Base-by-base conservation (phyloP, 1,284 basidiomycete genomes). In the Malassezia caprae region DNA sequence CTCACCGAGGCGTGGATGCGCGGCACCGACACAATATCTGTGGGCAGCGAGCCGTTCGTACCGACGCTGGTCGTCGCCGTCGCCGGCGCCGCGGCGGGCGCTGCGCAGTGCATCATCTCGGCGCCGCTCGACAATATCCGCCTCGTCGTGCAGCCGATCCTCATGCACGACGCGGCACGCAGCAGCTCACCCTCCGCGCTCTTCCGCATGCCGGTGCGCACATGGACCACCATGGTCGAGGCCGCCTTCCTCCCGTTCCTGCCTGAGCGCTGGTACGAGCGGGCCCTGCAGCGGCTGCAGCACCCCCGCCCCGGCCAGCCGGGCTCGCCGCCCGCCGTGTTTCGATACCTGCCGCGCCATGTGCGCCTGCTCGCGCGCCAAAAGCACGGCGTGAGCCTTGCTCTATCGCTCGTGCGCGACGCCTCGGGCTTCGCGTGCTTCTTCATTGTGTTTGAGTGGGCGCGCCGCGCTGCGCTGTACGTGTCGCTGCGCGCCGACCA, bases 71-170 rank as follows among this genome's bases (percentile, higher is more conserved):
- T 72, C 48, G 71, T 73, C 6, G 59, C 63, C 2, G 53, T 59
- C 1, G 68, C 75, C 0, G 76, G 76, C 11, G 65, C 66, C 1
- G 53, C 69, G 5, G 76, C 76, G 4, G 76, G 76, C 1, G 72
- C 73, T 1, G 72, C 75, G 0, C 76, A 77, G 55, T 75, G 75
- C 26, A 61, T 76, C 47, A 67, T 77, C 23, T 75, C 75, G 2
- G 73, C 76, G 0, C 76, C 76, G 0, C 67, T 77, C 13, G 76
- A 77, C 61, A 77, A 77, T 43, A 73, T 77, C 11, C 70, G 76
- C 13, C 63, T 76, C 21, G 65, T 77, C 17, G 62, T 77, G 4
- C 67, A 68, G 52, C 60, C 56, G 19, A 51, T 62, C 41, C 51
- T 65, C 26, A 56, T 58, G 21, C 43, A 30, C 27, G 48, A 31